Percentiles rank a stretch among this genome's conserved stretches.
These are phyloP conservation scores for Zalaria obscura DNA, from an alignment of 2,329 filamentous ascomycete species.

Conservation along the genomic window DNA sequence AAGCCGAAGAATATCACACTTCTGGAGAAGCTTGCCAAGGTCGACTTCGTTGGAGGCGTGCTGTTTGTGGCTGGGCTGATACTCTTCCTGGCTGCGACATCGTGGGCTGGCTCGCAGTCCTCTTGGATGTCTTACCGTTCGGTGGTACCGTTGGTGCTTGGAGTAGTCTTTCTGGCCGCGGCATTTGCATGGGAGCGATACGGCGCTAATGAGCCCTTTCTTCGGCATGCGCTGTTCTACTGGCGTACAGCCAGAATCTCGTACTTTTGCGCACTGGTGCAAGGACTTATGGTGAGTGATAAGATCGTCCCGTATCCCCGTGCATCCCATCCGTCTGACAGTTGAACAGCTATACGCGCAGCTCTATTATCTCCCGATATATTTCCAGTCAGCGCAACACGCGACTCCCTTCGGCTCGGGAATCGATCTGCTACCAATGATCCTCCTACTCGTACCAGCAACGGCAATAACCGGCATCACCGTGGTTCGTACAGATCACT, in stretches of 20 bases:
- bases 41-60: background rate
- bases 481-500: slow-evolving; percentile 17
- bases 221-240: background rate
- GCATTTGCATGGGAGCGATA: background rate
- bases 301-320: background rate
- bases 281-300: background rate
- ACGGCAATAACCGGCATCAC: slow-evolving; percentile 12
- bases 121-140: no score
- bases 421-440: slow-evolving; percentile 23
- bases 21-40: background rate
- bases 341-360: background rate
- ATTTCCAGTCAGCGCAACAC: slow-evolving; percentile 26
- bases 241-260: background rate
- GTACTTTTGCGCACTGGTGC: background rate
- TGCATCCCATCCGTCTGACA: background rate
- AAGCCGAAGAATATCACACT: background rate
- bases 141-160: background rate
- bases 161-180: background rate
- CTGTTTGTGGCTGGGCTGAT: background rate
- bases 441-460: slow-evolving; percentile 12
- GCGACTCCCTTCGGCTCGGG: slow-evolving; percentile 23
- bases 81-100: background rate
- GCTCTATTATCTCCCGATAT: slow-evolving; percentile 22
- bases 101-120: background rate
- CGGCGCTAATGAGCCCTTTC: background rate